Conservation (phyloP, 169 alveolate species). For the Plasmodium gonderi region DNA sequence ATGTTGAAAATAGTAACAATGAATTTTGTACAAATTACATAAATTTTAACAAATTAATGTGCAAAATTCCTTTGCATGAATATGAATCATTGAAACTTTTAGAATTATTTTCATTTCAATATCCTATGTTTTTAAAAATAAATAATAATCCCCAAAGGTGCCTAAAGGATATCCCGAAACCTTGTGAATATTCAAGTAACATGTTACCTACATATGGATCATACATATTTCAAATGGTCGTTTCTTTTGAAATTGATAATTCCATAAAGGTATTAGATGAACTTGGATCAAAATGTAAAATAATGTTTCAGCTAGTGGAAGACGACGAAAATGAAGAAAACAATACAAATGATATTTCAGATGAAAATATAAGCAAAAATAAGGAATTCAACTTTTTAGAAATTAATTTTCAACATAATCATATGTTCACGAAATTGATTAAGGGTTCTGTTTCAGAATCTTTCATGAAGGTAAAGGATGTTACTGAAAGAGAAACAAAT, state of each 20-base stretch:
- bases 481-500: not conserved
- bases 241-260: conserved; percentile 73
- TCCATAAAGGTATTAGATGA: conserved; percentile 77
- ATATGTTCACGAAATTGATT: conserved; percentile 61
- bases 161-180: conserved; percentile 31
- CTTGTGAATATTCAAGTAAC: conserved; percentile 58
- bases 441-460: not conserved
- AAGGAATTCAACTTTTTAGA: conserved; percentile 56
- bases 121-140: conserved; percentile 75
- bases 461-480: conserved; percentile 13
- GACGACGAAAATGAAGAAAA: conserved; percentile 25
- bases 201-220: conserved; percentile 64
- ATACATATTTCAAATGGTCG: conserved; percentile 70
- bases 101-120: conserved; percentile 67
- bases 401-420: conserved; percentile 54
- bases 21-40: conserved; percentile 3
- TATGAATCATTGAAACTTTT: conserved; percentile 65
- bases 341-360: not conserved
- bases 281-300: conserved; percentile 66
- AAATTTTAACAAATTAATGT: conserved; percentile 32
- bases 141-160: conserved; percentile 52
- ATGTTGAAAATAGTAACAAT: conserved; percentile 9
- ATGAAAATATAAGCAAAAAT: not conserved
- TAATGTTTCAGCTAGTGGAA: conserved; percentile 62
- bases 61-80: conserved; percentile 72